These are phyloP conservation scores for Fusarium floridanum DNA, from an alignment of 2,329 filamentous ascomycete genomes.

Conservation along the genomic window DNA sequence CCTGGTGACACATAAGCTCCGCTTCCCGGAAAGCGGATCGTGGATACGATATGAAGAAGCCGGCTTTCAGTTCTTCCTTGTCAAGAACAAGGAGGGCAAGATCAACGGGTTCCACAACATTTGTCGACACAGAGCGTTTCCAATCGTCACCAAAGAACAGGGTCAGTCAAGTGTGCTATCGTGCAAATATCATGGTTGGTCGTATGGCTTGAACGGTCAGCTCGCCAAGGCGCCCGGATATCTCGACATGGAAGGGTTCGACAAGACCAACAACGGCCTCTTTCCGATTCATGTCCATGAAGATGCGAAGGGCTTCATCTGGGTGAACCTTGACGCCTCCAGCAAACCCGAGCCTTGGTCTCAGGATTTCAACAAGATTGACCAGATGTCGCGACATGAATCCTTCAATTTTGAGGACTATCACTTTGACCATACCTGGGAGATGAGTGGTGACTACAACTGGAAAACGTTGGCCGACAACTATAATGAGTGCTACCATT, in stretches of 20 bases:
- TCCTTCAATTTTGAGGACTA: conserved; percentile 64
- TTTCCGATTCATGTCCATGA: conserved; percentile 66
- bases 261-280: conserved; percentile 65
- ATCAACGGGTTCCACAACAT: conserved; percentile 73
- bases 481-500: conserved; percentile 36
- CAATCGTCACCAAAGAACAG: conserved; percentile 62
- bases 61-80: conserved; percentile 66
- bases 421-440: conserved; percentile 67
- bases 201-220: conserved; percentile 67
- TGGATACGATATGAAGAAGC: conserved; percentile 67
- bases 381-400: conserved; percentile 58
- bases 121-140: conserved; percentile 70
- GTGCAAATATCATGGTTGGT: conserved; percentile 73
- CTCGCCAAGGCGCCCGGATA: conserved; percentile 71
- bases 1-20: conserved; percentile 65
- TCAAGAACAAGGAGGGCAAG: conserved; percentile 61
- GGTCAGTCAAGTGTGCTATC: conserved; percentile 66
- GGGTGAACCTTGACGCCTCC: conserved; percentile 65
- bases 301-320: conserved; percentile 68
- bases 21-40: conserved; percentile 64
- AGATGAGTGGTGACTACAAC: conserved; percentile 67
- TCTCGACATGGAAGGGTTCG: conserved; percentile 66
- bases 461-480: conserved; percentile 66
- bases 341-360: conserved; percentile 62
- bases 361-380: conserved; percentile 62